Evolutionary conservation across 352 stramenopile species (phyloP), one percentile per base, ranked within the genome.

Genomic region (Globisporangium recalcitrans): DNA sequence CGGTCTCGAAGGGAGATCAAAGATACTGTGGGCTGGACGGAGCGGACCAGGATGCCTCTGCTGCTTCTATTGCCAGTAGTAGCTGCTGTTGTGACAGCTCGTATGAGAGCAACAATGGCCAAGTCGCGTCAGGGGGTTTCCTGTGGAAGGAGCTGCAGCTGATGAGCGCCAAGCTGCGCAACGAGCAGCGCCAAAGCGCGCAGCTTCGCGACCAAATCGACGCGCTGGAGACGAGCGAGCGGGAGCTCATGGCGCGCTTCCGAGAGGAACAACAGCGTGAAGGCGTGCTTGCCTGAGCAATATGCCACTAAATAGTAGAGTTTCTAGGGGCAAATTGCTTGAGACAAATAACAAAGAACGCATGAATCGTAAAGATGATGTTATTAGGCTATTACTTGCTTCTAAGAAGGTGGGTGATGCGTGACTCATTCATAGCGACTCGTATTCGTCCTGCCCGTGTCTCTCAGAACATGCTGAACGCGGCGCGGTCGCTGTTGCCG

Each of bases 381-480:
- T 44, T 44, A 44, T 44, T 44, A 21, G n/a, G 36, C 5, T 44
- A n/a, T 44, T 44, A 44, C 36, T 44, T 19, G 14, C 16, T 44
- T 44, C 38, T 44, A 44, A 44, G 14, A 42, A 42, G 13, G 11
- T 14, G 32, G 4, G 36, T 16, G 36, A n/a, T 42, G 3, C 36
- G 36, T 42, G n/a, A 14, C n/a, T 42, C 14, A n/a, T n/a, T n/a
- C n/a, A n/a, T n/a, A n/a, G n/a, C n/a, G n/a, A n/a, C n/a, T n/a
- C n/a, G n/a, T n/a, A n/a, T n/a, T n/a, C 36, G 8, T 44, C 13
- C 21, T 10, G 19, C 22, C 51, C 36, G 4, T 40, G 34, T 22
- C 31, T 70, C 67, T 88, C 88, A 92, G 64, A 89, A 93, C 83
- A 94, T 94, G 69, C 79, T 86, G 68, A 87, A 91, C 5, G 75